Evolutionary conservation across 192 early-diverging fungal genomes (phyloP).

Genomic region (Coemansia brasiliensis): DNA sequence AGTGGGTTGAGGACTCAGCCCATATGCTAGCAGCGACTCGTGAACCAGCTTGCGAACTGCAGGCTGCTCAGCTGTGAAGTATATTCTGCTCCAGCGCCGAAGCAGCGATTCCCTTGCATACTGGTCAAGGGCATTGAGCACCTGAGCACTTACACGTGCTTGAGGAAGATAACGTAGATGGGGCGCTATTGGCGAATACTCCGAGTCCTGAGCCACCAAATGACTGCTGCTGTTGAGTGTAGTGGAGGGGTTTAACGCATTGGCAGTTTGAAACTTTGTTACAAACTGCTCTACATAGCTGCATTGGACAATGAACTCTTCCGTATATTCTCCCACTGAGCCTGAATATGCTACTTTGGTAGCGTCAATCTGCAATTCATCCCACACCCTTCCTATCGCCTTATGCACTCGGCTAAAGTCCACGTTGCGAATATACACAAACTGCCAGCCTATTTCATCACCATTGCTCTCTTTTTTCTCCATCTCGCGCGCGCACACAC

Average conservation of each 20-base stretch:
- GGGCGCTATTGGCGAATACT: slow-evolving; percentile 29
- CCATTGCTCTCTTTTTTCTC: no score
- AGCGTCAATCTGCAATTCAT: slow-evolving; percentile 14
- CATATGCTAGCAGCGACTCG: slow-evolving; percentile 6
- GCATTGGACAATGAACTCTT: slow-evolving; percentile 31
- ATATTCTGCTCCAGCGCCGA: slow-evolving; percentile 33
- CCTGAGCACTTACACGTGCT: slow-evolving; percentile 4
- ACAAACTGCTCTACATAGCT: slow-evolving; percentile 21
- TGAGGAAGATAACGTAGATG: slow-evolving; percentile 17
- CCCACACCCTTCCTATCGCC: slow-evolving; percentile 21
- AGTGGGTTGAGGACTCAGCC: slow-evolving; percentile 7
- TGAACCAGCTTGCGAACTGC: slow-evolving; percentile 20
- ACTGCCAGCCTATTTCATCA: slow-evolving; percentile 12
- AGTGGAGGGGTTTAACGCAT: no score
- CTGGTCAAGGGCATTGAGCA: slow-evolving; percentile 21
- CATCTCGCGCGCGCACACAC: no score
- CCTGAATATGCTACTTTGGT: slow-evolving; percentile 20
- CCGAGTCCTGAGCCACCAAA: slow-evolving; percentile 15
- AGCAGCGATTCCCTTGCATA: slow-evolving; percentile 32
- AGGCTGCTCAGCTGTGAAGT: slow-evolving; percentile 12
- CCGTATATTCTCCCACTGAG: slow-evolving; percentile 31
- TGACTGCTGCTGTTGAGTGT: no score
- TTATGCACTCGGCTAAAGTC: slow-evolving; percentile 33
- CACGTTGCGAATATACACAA: slow-evolving; percentile 54
- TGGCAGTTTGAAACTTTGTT: background rate